Conservation (phyloP, 345 rosid species). For the Noccaea caerulescens region DNA sequence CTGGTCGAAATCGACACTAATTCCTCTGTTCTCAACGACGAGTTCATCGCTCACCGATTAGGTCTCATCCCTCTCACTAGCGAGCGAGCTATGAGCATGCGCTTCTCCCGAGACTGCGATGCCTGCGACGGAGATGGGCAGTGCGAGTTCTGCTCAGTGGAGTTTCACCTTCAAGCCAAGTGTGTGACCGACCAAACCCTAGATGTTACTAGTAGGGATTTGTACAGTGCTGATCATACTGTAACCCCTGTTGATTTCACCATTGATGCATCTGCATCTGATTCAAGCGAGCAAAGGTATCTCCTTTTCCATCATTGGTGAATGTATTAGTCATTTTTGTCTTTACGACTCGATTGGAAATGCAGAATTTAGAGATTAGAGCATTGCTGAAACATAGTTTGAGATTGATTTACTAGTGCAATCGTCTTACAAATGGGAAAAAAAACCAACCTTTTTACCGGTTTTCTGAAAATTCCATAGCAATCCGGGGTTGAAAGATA, state of each 20-base stretch:
- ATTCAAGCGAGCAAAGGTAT: constrained; percentile 71
- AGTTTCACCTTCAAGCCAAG: constrained; percentile 78
- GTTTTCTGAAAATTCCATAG: background rate
- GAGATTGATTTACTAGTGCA: background rate
- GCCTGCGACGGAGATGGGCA: constrained; percentile 97
- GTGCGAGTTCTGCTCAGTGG: constrained; percentile 96
- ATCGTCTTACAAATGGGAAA: no score
- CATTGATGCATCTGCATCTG: constrained; percentile 53
- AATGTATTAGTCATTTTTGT: no score
- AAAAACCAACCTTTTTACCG: background rate
- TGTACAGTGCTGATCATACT: constrained; percentile 80
- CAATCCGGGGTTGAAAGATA: background rate
- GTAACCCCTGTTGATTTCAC: constrained; percentile 84
- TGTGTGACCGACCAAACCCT: constrained; percentile 85
- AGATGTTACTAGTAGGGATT: constrained; percentile 86
- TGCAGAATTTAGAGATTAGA: background rate
- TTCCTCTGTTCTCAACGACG: constrained; percentile 90
- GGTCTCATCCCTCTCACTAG: constrained; percentile 93
- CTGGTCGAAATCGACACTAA: constrained; percentile 91
- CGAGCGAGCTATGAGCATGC: constrained; percentile 91
- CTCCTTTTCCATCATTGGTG: background rate
- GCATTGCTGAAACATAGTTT: background rate
- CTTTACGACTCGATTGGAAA: no score
- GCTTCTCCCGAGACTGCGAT: constrained; percentile 94
- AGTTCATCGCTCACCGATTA: constrained; percentile 93